A percentile compares a stretch with the other conserved stretches of the same genome.
phyloP scores from a whole-genome alignment of 768 basidiomycete genomes.

The Tubosaeta sp. region DNA sequence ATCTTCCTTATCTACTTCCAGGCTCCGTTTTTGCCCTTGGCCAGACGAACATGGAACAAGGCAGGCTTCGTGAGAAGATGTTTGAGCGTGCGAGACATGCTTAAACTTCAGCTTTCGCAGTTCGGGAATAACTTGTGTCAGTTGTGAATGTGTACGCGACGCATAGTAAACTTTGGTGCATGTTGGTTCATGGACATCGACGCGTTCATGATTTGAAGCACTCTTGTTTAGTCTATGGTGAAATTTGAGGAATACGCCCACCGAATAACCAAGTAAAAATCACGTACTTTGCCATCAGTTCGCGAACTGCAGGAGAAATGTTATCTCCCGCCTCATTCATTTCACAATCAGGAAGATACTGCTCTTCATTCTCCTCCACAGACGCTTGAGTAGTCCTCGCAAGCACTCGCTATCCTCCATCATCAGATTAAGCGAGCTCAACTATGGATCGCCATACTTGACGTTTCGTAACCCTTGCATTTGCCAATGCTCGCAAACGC shows the following conservation, averaged over 20 bases:
- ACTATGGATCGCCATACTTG: conserved; percentile 38
- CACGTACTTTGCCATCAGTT: conserved; percentile 72
- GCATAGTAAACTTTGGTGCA: conserved; percentile 91
- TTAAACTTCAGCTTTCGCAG: conserved; percentile 65
- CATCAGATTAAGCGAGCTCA: conserved; percentile 2
- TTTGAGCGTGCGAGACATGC: conserved; percentile 16
- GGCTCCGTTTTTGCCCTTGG: conserved; percentile 19
- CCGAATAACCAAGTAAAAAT: not conserved
- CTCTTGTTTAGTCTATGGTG: conserved; percentile 15
- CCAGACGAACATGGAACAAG: not conserved
- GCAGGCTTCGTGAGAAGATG: conserved; percentile 3
- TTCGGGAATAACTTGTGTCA: conserved; percentile 87
- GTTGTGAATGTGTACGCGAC: conserved; percentile 93
- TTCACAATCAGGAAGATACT: conserved; percentile 65
- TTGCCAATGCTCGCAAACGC: conserved; percentile 46
- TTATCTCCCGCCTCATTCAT: conserved; percentile 41
- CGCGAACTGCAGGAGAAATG: conserved; percentile 73
- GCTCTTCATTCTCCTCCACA: conserved; percentile 54
- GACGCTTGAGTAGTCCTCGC: conserved; percentile 10
- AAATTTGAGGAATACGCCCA: not conserved
- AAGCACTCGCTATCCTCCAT: conserved; percentile 22
- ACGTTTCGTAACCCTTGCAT: conserved; percentile 57
- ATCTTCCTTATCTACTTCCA: conserved; percentile 19
- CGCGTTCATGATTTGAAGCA: conserved; percentile 3
- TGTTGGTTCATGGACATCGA: conserved; percentile 41